A percentile compares a stretch with the other conserved stretches of the same genome.
Conservation (phyloP, 352 stramenopile genomes). For the Phytopythium boreale region DNA sequence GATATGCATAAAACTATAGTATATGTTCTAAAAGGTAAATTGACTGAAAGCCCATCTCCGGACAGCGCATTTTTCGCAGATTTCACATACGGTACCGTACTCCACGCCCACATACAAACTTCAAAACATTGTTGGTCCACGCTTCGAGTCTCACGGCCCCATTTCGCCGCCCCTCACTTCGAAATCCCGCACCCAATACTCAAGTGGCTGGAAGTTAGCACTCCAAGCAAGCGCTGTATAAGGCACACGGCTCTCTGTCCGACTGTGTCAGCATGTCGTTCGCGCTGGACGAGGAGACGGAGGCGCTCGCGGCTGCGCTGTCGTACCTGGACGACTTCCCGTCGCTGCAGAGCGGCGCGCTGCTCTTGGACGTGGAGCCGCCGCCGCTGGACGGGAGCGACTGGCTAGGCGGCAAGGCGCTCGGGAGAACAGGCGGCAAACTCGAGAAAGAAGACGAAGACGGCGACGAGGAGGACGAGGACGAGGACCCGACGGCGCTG, state of each 20-base stretch:
- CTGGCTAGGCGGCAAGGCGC: constrained; percentile 5
- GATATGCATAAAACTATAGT: background rate
- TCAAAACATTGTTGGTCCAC: too few species aligned
- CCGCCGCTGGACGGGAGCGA: constrained; percentile 1
- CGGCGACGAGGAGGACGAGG: constrained; percentile 4
- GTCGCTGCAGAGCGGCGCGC: constrained; percentile 12
- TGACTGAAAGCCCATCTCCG: background rate
- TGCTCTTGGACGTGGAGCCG: constrained; percentile 27
- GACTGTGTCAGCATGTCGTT: constrained; percentile 1
- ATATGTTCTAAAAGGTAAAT: background rate
- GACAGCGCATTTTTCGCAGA: background rate
- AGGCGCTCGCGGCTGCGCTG: constrained; percentile 14
- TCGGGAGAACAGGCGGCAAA: background rate
- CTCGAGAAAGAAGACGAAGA: constrained; percentile 9
- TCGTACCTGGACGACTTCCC: constrained; percentile 34
- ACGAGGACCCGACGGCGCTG: constrained; percentile 16
- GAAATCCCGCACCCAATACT: too few species aligned
- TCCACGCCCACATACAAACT: too few species aligned
- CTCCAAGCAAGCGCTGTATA: too few species aligned
- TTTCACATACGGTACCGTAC: too few species aligned
- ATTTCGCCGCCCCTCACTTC: too few species aligned
- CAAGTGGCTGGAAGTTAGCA: too few species aligned
- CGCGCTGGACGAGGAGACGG: constrained; percentile 24
- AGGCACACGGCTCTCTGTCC: too few species aligned
- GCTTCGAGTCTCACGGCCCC: too few species aligned